A percentile compares a stretch with the other conserved stretches of the same genome.
phyloP scores from a whole-genome alignment of 1,284 basidiomycete species.

The Cutaneotrichosporon cutaneum region DNA sequence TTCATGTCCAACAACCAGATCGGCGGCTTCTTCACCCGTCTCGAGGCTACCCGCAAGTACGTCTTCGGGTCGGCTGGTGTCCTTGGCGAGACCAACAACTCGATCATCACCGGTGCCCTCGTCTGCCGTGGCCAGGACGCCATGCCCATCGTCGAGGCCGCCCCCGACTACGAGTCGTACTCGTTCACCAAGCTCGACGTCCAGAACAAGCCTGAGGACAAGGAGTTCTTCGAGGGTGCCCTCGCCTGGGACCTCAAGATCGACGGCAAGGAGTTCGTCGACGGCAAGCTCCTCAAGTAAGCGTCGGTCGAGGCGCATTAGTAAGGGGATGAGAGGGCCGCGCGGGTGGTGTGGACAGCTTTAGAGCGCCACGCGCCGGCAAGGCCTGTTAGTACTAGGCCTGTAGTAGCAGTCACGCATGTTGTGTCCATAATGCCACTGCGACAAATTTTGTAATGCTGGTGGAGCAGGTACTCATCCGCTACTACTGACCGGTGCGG shows the following conservation, averaged over 20 bases:
- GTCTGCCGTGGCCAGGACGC: conserved; percentile 72
- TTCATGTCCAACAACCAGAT: conserved; percentile 87
- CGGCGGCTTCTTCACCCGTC: conserved; percentile 90
- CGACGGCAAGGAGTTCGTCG: conserved; percentile 77
- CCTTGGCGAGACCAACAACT: conserved; percentile 75
- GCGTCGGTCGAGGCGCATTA: background rate
- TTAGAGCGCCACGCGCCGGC: background rate
- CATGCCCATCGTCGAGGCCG: conserved; percentile 70
- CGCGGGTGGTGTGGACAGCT: background rate
- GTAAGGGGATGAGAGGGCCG: background rate
- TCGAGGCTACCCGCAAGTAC: conserved; percentile 93
- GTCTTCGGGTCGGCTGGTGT: conserved; percentile 92
- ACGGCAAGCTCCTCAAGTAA: conserved; percentile 56
- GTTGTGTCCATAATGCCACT: conserved; percentile 8
- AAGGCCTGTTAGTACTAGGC: conserved; percentile 4
- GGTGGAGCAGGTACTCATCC: too few species aligned
- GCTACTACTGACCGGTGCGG: background rate
- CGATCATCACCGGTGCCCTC: conserved; percentile 73
- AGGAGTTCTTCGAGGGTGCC: conserved; percentile 83
- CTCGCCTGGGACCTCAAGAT: conserved; percentile 86
- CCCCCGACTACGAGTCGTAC: conserved; percentile 90
- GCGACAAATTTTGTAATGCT: background rate
- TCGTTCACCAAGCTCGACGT: conserved; percentile 66
- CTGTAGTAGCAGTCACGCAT: conserved; percentile 9
- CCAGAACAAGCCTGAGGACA: conserved; percentile 63